Conservation (phyloP, 176 grass and related monocot genomes). For the Musa itinerans region DNA sequence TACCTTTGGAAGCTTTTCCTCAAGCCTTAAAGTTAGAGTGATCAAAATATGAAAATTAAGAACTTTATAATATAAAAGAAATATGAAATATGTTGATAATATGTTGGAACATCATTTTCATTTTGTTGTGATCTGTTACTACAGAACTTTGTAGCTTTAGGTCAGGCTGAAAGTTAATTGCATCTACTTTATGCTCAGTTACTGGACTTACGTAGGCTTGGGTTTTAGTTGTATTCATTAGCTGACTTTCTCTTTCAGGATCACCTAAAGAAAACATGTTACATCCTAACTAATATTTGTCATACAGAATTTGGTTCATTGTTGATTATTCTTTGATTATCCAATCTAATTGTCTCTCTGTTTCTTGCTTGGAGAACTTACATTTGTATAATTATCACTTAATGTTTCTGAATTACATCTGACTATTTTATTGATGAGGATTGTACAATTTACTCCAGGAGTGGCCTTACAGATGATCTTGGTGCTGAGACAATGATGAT, state of each 20-base stretch:
- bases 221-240: background rate
- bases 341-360: background rate
- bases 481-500: slow-evolving; percentile 74
- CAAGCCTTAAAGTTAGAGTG: too few relatives aligned
- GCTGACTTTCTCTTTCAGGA: background rate
- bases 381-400: too few relatives aligned
- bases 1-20: too few relatives aligned
- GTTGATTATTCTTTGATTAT: background rate
- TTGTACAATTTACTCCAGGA: slow-evolving; percentile 24
- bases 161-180: background rate
- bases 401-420: background rate
- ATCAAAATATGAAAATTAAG: too few relatives aligned
- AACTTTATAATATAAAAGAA: too few relatives aligned
- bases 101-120: too few relatives aligned
- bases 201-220: background rate
- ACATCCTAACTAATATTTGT: background rate
- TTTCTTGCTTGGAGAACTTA: background rate
- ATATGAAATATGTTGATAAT: too few relatives aligned
- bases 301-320: background rate
- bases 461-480: slow-evolving; percentile 55
- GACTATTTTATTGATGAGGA: background rate
- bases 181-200: background rate
- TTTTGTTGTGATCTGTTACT: too few relatives aligned
- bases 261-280: background rate
- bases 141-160: background rate